Conservation (phyloP, 805 yeast species). For the Hemisphaericaspora nanyangensis region DNA sequence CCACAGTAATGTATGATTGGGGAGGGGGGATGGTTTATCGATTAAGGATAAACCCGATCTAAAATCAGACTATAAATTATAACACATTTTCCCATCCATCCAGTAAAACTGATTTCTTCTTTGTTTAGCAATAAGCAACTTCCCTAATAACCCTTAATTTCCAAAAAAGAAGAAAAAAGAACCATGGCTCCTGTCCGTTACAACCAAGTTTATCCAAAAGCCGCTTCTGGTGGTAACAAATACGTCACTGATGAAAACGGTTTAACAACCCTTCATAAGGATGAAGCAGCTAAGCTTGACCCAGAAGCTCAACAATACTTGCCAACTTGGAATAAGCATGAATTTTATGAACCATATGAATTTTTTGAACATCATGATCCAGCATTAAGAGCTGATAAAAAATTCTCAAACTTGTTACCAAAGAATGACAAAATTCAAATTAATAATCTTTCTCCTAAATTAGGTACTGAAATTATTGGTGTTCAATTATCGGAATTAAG, state of each 20-base stretch:
- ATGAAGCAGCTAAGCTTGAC: constrained; percentile 1
- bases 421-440: constrained; percentile 19
- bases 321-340: constrained; percentile 31
- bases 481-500: constrained; percentile 53
- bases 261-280: constrained; percentile 10
- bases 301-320: constrained; percentile 14
- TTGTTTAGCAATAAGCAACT: too few relatives aligned
- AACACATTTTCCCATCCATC: too few relatives aligned
- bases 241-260: constrained; percentile 9
- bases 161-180: too few relatives aligned
- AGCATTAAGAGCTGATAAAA: constrained; percentile 55
- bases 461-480: constrained; percentile 65
- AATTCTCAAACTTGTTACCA: constrained; percentile 47
- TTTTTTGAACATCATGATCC: constrained; percentile 56
- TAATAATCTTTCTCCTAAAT: constrained; percentile 55
- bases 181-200: constrained; percentile 11
- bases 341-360: constrained; percentile 46
- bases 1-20: too few relatives aligned
- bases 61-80: too few relatives aligned
- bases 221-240: constrained; percentile 4
- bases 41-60: too few relatives aligned
- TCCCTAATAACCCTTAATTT: too few relatives aligned
- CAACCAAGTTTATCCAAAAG: constrained; percentile 4
- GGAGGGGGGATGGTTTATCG: too few relatives aligned
- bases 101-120: too few relatives aligned